Evolutionary conservation across 345 rosid species (phyloP).

Genomic region (Eucalyptus caleyi): DNA sequence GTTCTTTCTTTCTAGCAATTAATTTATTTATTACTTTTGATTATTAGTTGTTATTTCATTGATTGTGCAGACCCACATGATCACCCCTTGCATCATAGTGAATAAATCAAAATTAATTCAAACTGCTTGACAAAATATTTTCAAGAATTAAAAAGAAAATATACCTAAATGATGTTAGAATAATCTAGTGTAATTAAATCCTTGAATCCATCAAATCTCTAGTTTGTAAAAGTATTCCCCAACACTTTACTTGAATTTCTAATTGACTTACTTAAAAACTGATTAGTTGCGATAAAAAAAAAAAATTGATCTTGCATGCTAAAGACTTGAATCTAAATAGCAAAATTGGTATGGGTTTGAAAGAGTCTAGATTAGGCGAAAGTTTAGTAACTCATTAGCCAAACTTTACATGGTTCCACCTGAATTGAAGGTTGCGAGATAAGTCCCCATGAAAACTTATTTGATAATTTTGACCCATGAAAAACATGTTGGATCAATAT

Average conservation of each 20-base stretch:
- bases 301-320: neutral
- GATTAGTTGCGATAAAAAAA: rapidly evolving
- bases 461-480: neutral
- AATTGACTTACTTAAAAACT: no score
- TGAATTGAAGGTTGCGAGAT: neutral
- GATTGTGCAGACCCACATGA: no score
- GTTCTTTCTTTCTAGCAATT: no score
- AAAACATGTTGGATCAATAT: neutral
- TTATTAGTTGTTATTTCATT: no score
- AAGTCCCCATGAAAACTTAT: neutral
- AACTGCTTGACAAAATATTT: no score
- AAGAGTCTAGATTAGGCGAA: rapidly evolving
- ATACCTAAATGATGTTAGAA: no score
- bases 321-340: neutral
- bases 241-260: no score
- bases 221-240: rapidly evolving
- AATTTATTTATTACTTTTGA: no score
- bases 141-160: no score
- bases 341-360: neutral
- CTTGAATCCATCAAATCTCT: neutral
- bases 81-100: no score
- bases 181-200: rapidly evolving
- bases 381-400: neutral
- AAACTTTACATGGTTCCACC: neutral
- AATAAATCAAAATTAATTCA: no score